Conservation (phyloP, 1,284 basidiomycete genomes). For the Irpex sp. region DNA sequence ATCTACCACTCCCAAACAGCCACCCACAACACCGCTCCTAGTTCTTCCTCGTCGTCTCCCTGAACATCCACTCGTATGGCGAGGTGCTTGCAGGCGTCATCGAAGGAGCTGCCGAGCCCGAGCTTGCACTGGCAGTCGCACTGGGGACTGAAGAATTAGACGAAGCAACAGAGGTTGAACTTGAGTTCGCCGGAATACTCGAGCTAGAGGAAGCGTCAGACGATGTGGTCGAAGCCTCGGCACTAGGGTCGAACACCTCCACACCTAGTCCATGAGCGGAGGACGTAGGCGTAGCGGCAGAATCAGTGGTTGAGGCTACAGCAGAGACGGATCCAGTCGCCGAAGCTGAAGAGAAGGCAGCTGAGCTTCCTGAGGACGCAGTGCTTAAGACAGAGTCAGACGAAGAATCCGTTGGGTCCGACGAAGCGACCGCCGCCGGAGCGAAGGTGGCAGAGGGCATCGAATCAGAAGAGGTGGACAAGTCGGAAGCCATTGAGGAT, state of each 20-base stretch:
- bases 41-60: conserved; percentile 10
- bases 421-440: conserved; percentile 8
- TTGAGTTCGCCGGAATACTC: not conserved
- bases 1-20: not conserved
- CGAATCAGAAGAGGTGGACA: conserved; percentile 19
- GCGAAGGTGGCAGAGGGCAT: conserved; percentile 21
- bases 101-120: conserved; percentile 15
- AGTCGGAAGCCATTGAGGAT: not conserved
- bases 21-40: not conserved
- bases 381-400: not conserved
- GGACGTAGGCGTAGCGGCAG: conserved; percentile 7
- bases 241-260: conserved; percentile 16
- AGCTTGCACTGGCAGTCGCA: not conserved
- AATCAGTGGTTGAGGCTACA: conserved; percentile 13
- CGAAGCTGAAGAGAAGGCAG: conserved; percentile 7
- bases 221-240: conserved; percentile 4
- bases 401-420: conserved; percentile 1
- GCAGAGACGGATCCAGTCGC: conserved; percentile 13
- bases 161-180: not conserved
- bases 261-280: conserved; percentile 13
- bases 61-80: conserved; percentile 42
- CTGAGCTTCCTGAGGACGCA: not conserved
- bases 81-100: conserved; percentile 36
- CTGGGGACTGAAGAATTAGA: not conserved
- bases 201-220: not conserved